Percentiles rank a stretch among this genome's conserved stretches.
phyloP scores from a whole-genome alignment of 257 asterid species.

The Forsythia viridissima region DNA sequence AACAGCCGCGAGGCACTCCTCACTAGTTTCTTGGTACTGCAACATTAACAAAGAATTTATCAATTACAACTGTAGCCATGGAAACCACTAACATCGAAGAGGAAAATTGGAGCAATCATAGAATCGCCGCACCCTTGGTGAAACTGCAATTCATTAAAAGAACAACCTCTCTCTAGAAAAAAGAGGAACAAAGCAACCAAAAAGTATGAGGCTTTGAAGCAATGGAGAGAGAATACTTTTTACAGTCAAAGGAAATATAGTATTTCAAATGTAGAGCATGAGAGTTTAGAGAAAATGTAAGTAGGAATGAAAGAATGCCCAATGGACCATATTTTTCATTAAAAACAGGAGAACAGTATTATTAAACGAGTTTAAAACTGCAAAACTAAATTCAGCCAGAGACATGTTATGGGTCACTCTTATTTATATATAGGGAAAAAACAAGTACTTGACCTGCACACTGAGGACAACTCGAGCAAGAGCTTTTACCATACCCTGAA shows the following conservation, averaged over 20 bases:
- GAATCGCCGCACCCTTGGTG: not conserved
- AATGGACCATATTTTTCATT: conserved; percentile 11
- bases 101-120: conserved; percentile 10
- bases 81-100: conserved; percentile 3
- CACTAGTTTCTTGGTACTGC: conserved; percentile 90
- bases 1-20: conserved; percentile 98
- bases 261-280: not conserved
- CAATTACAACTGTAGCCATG: conserved; percentile 10
- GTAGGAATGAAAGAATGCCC: not conserved
- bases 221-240: not conserved
- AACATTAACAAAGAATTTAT: conserved; percentile 29
- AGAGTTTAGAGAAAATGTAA: not conserved
- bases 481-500: conserved; percentile 89
- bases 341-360: conserved; percentile 7
- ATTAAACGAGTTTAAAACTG: not conserved
- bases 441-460: conserved; percentile 64
- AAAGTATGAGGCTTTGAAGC: not conserved
- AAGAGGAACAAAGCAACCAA: conserved; percentile 11
- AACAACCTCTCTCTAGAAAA: not conserved
- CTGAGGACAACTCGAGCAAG: conserved; percentile 92
- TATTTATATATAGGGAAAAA: conserved; percentile 2
- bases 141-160: not conserved
- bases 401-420: not conserved
- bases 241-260: not conserved
- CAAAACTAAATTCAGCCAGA: not conserved